These are phyloP conservation scores for Dissophora ornata DNA, from an alignment of 192 early-diverging fungal genomes.

Conservation along the genomic window DNA sequence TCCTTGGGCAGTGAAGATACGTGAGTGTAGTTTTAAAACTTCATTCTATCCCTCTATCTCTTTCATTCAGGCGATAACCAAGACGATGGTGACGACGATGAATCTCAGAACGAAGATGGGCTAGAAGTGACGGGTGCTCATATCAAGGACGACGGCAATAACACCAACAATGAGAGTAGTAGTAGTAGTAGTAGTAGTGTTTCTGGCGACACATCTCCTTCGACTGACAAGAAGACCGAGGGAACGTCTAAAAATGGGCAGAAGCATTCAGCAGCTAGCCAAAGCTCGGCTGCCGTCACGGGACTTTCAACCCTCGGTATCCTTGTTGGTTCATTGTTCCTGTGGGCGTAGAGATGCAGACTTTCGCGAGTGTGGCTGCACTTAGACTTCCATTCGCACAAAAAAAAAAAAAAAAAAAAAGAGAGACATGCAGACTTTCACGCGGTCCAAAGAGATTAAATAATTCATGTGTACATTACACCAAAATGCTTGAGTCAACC, in stretches of 20 bases:
- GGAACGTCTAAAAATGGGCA: not conserved
- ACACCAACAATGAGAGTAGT: not conserved
- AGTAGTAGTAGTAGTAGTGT: not conserved
- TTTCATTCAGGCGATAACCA: no score
- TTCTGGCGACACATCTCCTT: not conserved
- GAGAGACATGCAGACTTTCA: no score
- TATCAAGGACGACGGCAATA: not conserved
- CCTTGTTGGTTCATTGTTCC: not conserved
- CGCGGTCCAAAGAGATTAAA: no score
- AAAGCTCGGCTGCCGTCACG: not conserved
- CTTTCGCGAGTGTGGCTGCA: no score
- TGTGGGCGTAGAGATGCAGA: not conserved
- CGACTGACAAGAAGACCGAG: not conserved
- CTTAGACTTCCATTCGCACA: no score
- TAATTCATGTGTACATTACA: no score
- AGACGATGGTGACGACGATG: conserved; percentile 14
- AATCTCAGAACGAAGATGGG: no score
- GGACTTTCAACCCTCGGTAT: not conserved
- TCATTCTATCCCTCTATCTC: no score
- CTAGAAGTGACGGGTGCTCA: no score
- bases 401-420: no score
- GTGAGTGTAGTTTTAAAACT: not conserved
- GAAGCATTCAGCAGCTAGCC: conserved; percentile 10
- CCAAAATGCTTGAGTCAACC: no score
- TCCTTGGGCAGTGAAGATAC: no score